Evolutionary conservation across 116 monocot species (phyloP).

Genomic region (Dioscorea cayenensis): DNA sequence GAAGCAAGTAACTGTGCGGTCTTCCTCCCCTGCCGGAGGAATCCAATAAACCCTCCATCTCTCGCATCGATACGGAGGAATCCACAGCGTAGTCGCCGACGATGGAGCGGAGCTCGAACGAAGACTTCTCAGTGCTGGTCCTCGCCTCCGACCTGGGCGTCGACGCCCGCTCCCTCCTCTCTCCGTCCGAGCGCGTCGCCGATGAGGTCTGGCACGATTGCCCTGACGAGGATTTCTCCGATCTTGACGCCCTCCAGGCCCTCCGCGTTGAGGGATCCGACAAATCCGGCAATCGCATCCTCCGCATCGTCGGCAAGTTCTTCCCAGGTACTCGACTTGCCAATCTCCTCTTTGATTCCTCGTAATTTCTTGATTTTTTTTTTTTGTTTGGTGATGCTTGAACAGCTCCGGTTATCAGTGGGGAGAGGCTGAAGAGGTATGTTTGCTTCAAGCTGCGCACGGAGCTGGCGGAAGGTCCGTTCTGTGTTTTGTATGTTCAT

Average conservation of each 20-base stretch:
- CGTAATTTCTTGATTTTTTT: background rate
- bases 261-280: conserved; percentile 74
- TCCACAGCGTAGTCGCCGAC: no score
- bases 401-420: conserved; percentile 59
- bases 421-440: conserved; percentile 86
- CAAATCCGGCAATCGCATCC: conserved; percentile 59
- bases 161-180: conserved; percentile 65
- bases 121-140: conserved; percentile 86
- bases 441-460: conserved; percentile 50
- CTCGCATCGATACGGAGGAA: no score
- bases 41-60: no score
- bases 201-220: conserved; percentile 88
- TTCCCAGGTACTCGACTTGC: conserved; percentile 57
- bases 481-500: conserved; percentile 90
- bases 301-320: conserved; percentile 89
- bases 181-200: conserved; percentile 14
- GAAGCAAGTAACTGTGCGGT: no score
- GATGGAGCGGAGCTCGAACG: conserved; percentile 1
- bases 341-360: background rate
- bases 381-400: background rate
- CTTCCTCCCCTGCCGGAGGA: no score
- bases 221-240: conserved; percentile 66
- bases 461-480: conserved; percentile 68
- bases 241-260: conserved; percentile 63
- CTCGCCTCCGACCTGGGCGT: conserved; percentile 79